Evolutionary conservation across 129 eudicot species (phyloP).

Genomic region (Flaveria robusta): DNA sequence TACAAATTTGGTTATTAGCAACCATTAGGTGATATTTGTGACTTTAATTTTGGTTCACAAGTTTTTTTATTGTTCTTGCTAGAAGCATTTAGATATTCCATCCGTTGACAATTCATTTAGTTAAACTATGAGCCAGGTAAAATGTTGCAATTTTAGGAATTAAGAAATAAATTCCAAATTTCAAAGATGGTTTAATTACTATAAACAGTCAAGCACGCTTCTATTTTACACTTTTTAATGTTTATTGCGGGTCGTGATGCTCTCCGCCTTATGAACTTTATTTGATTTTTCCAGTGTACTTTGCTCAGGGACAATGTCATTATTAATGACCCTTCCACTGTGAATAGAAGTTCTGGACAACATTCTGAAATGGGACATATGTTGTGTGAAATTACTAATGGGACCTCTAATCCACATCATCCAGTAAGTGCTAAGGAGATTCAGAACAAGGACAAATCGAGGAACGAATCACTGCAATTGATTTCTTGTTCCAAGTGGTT

Average conservation of each 20-base stretch:
- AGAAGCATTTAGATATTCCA: neutral
- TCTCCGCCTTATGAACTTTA: slow-evolving; percentile 56
- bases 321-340: slow-evolving; percentile 44
- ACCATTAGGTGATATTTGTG: neutral
- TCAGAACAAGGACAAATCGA: slow-evolving; percentile 23
- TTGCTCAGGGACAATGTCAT: slow-evolving; percentile 87
- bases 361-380: slow-evolving; percentile 29
- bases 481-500: slow-evolving; percentile 47
- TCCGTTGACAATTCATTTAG: neutral
- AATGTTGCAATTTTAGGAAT: slow-evolving; percentile 3
- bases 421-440: slow-evolving; percentile 28
- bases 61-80: neutral
- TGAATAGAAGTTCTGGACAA: slow-evolving; percentile 34
- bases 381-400: slow-evolving; percentile 20
- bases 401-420: slow-evolving; percentile 32
- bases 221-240: neutral
- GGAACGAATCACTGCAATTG: slow-evolving; percentile 33
- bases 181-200: neutral
- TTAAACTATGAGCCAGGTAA: neutral
- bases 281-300: slow-evolving; percentile 85
- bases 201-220: neutral
- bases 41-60: slow-evolving; percentile 4
- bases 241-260: slow-evolving; percentile 27
- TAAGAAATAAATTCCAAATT: neutral
- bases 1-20: neutral